These are phyloP conservation scores for Puccinellia tenuiflora DNA, from an alignment of 176 grass and related monocot species.

Conservation along the genomic window DNA sequence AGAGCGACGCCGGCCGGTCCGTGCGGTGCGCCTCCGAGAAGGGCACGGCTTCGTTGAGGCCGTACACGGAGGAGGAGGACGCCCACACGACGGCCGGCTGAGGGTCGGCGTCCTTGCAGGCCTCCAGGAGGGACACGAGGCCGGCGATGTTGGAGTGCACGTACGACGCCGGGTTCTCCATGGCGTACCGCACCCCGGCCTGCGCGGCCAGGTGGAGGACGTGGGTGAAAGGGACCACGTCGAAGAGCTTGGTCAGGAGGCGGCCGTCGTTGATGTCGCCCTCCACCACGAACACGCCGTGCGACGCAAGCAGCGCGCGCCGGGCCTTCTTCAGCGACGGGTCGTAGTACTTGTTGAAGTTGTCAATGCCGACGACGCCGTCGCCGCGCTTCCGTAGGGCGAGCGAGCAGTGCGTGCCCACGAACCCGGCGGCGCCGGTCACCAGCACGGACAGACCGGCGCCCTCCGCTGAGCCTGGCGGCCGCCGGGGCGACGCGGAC, in stretches of 20 bases:
- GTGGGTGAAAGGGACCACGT: constrained; percentile 60
- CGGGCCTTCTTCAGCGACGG: constrained; percentile 70
- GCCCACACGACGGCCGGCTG: constrained; percentile 76
- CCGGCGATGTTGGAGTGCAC: constrained; percentile 68
- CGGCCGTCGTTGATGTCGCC: constrained; percentile 66
- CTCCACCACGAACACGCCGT: constrained; percentile 55
- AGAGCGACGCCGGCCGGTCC: constrained; percentile 67
- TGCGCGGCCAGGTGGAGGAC: constrained; percentile 80
- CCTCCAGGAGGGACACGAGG: constrained; percentile 57
- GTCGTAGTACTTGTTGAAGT: constrained; percentile 74
- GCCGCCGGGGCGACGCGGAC: constrained; percentile 37
- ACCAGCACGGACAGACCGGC: constrained; percentile 57
- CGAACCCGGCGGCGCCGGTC: constrained; percentile 64
- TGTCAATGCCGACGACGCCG: constrained; percentile 65
- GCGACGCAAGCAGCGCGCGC: constrained; percentile 35
- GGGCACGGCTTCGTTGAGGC: constrained; percentile 50
- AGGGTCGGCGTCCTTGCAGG: constrained; percentile 61
- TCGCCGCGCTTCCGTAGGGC: constrained; percentile 57
- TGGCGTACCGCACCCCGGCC: constrained; percentile 73
- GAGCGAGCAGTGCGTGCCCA: constrained; percentile 48
- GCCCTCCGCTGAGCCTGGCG: constrained; percentile 31
- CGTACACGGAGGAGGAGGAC: constrained; percentile 72
- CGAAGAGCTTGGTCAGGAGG: constrained; percentile 60
- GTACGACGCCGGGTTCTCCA: constrained; percentile 68
- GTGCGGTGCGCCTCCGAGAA: constrained; percentile 78